Evolutionary conservation across 106 monocot genomes (phyloP).

Genomic region (Phalaenopsis equestris): DNA sequence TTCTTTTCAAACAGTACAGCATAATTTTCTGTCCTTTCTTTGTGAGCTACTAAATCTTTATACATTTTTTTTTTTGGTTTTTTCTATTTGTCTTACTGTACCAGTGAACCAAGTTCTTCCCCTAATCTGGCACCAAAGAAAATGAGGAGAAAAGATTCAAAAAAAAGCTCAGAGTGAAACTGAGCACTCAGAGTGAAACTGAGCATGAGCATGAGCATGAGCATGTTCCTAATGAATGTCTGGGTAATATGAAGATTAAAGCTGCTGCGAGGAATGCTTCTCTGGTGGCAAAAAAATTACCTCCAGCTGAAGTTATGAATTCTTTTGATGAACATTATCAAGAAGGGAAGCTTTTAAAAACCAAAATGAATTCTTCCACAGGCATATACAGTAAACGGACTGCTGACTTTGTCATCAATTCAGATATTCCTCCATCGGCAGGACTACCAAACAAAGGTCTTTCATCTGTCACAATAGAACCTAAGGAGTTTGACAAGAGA

Average conservation of each 20-base stretch:
- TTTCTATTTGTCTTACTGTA: not conserved
- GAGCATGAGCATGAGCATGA: conserved; percentile 7
- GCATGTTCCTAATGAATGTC: conserved; percentile 22
- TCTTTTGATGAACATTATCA: conserved; percentile 37
- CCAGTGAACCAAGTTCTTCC: conserved; percentile 63
- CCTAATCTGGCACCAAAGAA: conserved; percentile 60
- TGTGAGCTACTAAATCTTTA: not conserved
- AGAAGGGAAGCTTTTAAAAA: conserved; percentile 49
- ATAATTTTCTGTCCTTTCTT: not conserved
- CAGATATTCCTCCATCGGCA: conserved; percentile 19
- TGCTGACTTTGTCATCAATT: conserved; percentile 22
- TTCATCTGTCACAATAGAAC: conserved; percentile 21
- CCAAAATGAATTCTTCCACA: conserved; percentile 24
- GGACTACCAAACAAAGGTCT: conserved; percentile 32
- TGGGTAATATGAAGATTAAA: conserved; percentile 44
- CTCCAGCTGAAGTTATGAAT: conserved; percentile 16
- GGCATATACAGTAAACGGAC: conserved; percentile 32
- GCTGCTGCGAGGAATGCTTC: conserved; percentile 56
- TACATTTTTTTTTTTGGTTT: not conserved
- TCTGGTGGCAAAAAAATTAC: conserved; percentile 36
- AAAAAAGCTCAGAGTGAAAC: conserved; percentile 23
- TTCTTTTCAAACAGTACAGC: not conserved
- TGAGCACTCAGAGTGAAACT: no score
- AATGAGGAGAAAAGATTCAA: conserved; percentile 75
- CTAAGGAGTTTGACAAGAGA: conserved; percentile 41